Conservation (phyloP, 2,329 filamentous ascomycete genomes). For the Neopestalotiopsis sp. region DNA sequence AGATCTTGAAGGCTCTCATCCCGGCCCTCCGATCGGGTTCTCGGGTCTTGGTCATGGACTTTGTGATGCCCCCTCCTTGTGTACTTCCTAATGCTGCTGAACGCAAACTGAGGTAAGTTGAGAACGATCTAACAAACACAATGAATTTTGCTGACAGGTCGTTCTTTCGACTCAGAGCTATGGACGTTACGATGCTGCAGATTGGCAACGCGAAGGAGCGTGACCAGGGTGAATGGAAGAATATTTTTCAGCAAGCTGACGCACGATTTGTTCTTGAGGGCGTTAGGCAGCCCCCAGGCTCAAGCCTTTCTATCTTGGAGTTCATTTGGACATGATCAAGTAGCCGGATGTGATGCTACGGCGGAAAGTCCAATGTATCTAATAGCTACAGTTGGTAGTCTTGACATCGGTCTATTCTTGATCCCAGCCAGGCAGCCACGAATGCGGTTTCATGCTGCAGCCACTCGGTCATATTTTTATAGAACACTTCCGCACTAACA, state of each 20-base stretch:
- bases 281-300: background rate
- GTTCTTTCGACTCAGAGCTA: background rate
- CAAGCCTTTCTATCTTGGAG: background rate
- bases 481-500: too few relatives aligned
- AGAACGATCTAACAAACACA: background rate
- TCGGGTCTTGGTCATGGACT: background rate
- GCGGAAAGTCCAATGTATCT: too few relatives aligned
- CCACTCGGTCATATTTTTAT: too few relatives aligned
- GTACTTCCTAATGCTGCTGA: background rate
- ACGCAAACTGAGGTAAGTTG: background rate
- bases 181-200: background rate
- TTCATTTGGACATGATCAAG: background rate
- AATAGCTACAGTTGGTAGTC: too few relatives aligned
- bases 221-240: background rate
- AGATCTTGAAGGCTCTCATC: conserved; percentile 33
- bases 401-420: too few relatives aligned
- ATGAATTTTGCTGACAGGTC: background rate
- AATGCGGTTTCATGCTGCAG: too few relatives aligned
- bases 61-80: background rate
- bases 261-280: background rate
- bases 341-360: background rate
- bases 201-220: background rate
- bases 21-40: background rate
- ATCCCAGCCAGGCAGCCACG: too few relatives aligned
- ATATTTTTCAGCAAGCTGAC: background rate